Base-by-base conservation (phyloP, 345 rosid species). In the Citrus medica region DNA sequence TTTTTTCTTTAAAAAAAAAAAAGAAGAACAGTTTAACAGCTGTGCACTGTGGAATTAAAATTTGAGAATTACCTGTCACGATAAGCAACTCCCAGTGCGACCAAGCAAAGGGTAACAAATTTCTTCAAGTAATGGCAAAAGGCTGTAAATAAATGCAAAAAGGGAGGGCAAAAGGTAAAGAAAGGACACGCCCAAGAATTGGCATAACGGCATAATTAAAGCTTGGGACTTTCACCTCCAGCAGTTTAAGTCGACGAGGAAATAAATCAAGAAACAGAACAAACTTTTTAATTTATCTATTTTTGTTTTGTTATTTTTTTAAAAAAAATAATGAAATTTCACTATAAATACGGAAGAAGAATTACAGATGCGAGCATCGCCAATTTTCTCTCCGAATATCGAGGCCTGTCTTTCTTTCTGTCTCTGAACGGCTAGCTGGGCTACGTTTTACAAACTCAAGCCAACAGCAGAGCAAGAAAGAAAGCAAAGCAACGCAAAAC, bases 341-440 rank as follows among this genome's bases (percentile, higher is more conserved):
- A 55, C 76, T 83, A 83, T 83, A 83, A 63, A 77, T 63, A 78
- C 7, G 9, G 37, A 58, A 65, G 35, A 32, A 32, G 6, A 22
- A 24, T 13, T 24, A 37, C 58, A 4, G 77, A 59, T 73, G 38
- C 4, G 67, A 68, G 72, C 56, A 73, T 38, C 59, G 32, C 76
- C 84, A 55, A 16, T 27, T 62, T 55, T 28, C 32, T 61, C 56
- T 21, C 69, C 65, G 72, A 22, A 60, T 60, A 62, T 60, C 48
- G 21, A 60, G 75, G 46, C 35, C 32, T 33, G 48, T 35, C 38
- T 8, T 24, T 53, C 37, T 53, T 28, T 55, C 42, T 56, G 30
- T 74, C 71, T 78, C 64, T 78, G 21, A 60, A 46, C 9, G 71
- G 25, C 27, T 37, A 7, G 25, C 51, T 13, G 51, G 51, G 51